A percentile compares a stretch with the other conserved stretches of the same genome.
Conservation (phyloP, 371 early-diverging fungal species). For the Apophysomyces variabilis region DNA sequence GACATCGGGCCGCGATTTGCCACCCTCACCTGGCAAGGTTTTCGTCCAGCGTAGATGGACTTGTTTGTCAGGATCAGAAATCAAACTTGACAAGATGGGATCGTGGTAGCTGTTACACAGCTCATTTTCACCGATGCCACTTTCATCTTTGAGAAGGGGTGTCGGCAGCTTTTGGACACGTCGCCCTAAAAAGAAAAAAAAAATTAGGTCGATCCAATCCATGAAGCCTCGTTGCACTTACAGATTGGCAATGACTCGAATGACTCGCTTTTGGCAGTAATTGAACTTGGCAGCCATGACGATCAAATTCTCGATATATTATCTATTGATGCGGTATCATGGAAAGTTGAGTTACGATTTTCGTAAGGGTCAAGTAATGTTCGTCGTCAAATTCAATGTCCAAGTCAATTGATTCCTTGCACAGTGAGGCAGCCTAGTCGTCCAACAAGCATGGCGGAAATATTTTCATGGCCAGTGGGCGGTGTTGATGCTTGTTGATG, state of each 20-base stretch:
- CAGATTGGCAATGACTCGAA: slow-evolving; percentile 16
- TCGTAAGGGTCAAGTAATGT: slow-evolving; percentile 19
- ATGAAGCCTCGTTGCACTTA: slow-evolving; percentile 2
- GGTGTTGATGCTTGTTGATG: slow-evolving; percentile 28
- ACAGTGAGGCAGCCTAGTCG: slow-evolving; percentile 15
- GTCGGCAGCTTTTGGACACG: slow-evolving; percentile 23
- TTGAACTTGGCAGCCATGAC: slow-evolving; percentile 23
- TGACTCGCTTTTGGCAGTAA: slow-evolving; percentile 20
- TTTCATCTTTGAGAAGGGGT: slow-evolving; percentile 18
- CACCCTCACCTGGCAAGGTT: slow-evolving; percentile 9
- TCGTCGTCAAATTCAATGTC: slow-evolving; percentile 16
- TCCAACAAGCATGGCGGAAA: slow-evolving; percentile 9
- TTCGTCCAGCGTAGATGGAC: slow-evolving; percentile 36
- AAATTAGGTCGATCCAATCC: not conserved
- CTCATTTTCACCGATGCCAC: slow-evolving; percentile 31
- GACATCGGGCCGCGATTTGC: slow-evolving; percentile 32
- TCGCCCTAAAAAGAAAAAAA: not conserved
- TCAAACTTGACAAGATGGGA: slow-evolving; percentile 31
- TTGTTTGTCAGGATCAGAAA: slow-evolving; percentile 28
- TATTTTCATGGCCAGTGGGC: slow-evolving; percentile 26
- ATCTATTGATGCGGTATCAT: slow-evolving; percentile 20
- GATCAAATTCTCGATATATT: slow-evolving; percentile 15
- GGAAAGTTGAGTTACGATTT: slow-evolving; percentile 14
- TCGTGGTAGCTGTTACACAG: slow-evolving; percentile 43
- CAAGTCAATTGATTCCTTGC: slow-evolving; percentile 19